phyloP scores from a whole-genome alignment of 495 filamentous ascomycete species.

The Pseudoneurospora amorphoporcata region DNA sequence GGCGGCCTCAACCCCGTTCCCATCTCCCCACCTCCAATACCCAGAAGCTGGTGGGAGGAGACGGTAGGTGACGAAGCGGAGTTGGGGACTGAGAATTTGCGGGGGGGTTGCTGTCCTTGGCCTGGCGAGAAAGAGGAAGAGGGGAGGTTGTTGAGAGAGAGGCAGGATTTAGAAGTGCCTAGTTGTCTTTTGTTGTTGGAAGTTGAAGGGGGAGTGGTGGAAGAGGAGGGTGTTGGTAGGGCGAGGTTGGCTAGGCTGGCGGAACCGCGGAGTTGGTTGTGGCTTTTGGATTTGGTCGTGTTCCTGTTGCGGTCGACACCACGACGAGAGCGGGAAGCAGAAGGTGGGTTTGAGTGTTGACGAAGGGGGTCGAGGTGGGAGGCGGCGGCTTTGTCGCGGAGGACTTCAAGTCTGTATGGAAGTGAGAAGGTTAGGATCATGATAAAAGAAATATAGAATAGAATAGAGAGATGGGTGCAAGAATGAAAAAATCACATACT shows the following conservation, averaged over 20 bases:
- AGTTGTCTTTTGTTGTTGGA: neutral
- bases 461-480: too few species aligned
- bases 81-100: neutral
- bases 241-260: neutral
- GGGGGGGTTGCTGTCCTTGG: neutral
- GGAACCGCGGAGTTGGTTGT: neutral
- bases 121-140: neutral
- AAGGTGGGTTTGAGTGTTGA: neutral
- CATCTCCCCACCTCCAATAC: neutral
- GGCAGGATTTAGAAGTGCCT: neutral
- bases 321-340: neutral
- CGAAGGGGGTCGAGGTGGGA: conserved; percentile 18
- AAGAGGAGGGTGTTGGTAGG: neutral
- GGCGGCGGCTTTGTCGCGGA: conserved; percentile 35
- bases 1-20: neutral
- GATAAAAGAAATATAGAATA: too few species aligned
- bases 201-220: neutral
- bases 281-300: neutral
- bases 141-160: neutral
- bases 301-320: neutral
- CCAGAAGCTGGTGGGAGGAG: neutral
- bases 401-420: conserved; percentile 19
- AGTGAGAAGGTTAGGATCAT: neutral
- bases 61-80: neutral
- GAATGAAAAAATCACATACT: conserved; percentile 21